Conservation (phyloP, 2,329 filamentous ascomycete genomes). For the Sporothrix protearum region DNA sequence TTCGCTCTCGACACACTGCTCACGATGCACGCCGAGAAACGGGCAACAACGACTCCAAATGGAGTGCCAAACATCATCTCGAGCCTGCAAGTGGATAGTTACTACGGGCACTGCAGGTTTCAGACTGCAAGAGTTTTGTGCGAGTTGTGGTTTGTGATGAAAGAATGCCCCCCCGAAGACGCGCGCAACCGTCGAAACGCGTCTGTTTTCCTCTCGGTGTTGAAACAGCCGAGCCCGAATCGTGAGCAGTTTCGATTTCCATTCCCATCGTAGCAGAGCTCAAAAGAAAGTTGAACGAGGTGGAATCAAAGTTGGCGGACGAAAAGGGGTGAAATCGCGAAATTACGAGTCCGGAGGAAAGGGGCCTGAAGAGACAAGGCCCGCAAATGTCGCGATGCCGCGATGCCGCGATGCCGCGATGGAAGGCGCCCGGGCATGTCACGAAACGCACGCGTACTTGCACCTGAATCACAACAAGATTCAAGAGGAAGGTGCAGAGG, state of each 20-base stretch:
- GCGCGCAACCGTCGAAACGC: not conserved
- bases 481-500: not conserved
- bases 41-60: not conserved
- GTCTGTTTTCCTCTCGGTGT: not conserved
- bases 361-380: not conserved
- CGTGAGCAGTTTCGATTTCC: no score
- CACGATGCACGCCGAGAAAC: not conserved
- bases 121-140: not conserved
- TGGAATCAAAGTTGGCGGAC: not conserved
- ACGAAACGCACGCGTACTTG: not conserved
- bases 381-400: not conserved
- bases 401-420: not conserved
- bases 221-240: no score
- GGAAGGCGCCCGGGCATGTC: not conserved
- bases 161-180: not conserved
- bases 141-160: not conserved
- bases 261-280: not conserved
- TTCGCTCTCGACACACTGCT: not conserved
- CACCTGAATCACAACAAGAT: not conserved
- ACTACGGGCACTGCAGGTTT: no score
- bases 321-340: not conserved
- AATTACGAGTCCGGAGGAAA: not conserved
- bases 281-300: not conserved
- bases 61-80: not conserved
- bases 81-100: not conserved